phyloP scores from a whole-genome alignment of 352 stramenopile genomes.

The Phytophthora idaei region DNA sequence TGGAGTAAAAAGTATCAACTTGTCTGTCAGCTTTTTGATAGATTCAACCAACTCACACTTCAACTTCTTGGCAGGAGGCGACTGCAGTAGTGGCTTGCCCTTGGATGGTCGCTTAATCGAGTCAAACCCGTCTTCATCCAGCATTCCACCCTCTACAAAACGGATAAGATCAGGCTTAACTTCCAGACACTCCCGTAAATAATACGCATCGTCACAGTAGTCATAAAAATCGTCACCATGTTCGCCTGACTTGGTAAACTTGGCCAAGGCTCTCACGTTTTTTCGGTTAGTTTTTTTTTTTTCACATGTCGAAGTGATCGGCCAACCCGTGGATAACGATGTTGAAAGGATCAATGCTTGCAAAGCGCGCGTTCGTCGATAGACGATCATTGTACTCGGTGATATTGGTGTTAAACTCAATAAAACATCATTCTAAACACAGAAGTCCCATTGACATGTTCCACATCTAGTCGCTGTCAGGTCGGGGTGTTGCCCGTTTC shows the following conservation, averaged over 20 bases:
- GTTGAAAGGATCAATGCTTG: not conserved
- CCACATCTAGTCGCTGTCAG: slow-evolving; percentile 2
- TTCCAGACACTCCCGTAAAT: slow-evolving; percentile 8
- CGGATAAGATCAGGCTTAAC: slow-evolving; percentile 11
- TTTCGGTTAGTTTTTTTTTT: slow-evolving; percentile 4
- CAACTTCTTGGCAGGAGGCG: slow-evolving; percentile 7
- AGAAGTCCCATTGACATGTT: slow-evolving; percentile 1
- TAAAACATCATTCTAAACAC: slow-evolving; percentile 16
- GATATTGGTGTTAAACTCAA: slow-evolving; percentile 11
- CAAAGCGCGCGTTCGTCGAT: slow-evolving; percentile 4
- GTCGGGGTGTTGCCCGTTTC: slow-evolving; percentile 1
- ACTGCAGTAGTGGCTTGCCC: not conserved
- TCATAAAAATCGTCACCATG: slow-evolving; percentile 9
- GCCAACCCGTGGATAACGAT: slow-evolving; percentile 9
- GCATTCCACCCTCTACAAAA: slow-evolving; percentile 12
- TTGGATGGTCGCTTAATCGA: not conserved
- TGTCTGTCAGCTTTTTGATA: not conserved
- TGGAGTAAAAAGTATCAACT: not conserved
- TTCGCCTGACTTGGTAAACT: slow-evolving; percentile 6
- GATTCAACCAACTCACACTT: slow-evolving; percentile 6
- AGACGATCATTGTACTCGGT: slow-evolving; percentile 6
- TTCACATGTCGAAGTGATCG: slow-evolving; percentile 7
- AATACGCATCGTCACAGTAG: slow-evolving; percentile 8
- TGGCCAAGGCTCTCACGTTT: slow-evolving; percentile 1
- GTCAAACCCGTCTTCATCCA: slow-evolving; percentile 9